phyloP scores from a whole-genome alignment of 495 filamentous ascomycete species.

The Trichocladium uniseriatum region DNA sequence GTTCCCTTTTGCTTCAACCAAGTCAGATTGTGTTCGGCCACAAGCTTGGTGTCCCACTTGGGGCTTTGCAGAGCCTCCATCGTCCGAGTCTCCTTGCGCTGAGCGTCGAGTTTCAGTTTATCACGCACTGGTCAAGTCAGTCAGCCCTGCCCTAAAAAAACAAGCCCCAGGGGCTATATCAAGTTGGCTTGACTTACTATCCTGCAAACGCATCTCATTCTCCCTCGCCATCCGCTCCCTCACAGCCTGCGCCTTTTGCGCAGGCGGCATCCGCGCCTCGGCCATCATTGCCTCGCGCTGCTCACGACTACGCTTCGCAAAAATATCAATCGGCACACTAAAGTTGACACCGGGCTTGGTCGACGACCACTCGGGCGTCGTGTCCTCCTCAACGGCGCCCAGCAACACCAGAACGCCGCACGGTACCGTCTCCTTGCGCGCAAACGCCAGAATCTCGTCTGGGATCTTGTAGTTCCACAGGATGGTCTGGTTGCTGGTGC shows the following conservation, averaged over 20 bases:
- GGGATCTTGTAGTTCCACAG: slow-evolving; percentile 56
- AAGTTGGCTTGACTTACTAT: slow-evolving; percentile 37
- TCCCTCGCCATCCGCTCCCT: slow-evolving; percentile 29
- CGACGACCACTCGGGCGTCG: slow-evolving; percentile 50
- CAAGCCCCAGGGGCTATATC: too few species aligned
- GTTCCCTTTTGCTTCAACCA: slow-evolving; percentile 35
- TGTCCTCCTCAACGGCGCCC: slow-evolving; percentile 38
- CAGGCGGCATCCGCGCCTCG: slow-evolving; percentile 39
- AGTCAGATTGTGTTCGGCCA: slow-evolving; percentile 40
- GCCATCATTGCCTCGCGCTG: slow-evolving; percentile 32
- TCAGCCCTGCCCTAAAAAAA: not conserved
- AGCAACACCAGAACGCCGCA: slow-evolving; percentile 54
- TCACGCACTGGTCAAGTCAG: slow-evolving; percentile 30
- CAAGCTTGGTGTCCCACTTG: slow-evolving; percentile 43
- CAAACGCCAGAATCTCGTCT: slow-evolving; percentile 41
- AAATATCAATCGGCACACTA: slow-evolving; percentile 24
- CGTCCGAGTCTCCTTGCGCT: slow-evolving; percentile 36
- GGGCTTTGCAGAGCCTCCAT: slow-evolving; percentile 49
- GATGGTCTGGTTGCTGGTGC: slow-evolving; percentile 42
- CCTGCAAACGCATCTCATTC: slow-evolving; percentile 30
- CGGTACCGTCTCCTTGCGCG: slow-evolving; percentile 46
- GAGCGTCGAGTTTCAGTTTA: slow-evolving; percentile 23
- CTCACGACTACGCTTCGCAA: slow-evolving; percentile 31
- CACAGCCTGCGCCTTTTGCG: slow-evolving; percentile 35
- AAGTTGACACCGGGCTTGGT: too few species aligned